Base-by-base conservation (phyloP, 106 monocot species). In the Acanthochlamys bracteata region DNA sequence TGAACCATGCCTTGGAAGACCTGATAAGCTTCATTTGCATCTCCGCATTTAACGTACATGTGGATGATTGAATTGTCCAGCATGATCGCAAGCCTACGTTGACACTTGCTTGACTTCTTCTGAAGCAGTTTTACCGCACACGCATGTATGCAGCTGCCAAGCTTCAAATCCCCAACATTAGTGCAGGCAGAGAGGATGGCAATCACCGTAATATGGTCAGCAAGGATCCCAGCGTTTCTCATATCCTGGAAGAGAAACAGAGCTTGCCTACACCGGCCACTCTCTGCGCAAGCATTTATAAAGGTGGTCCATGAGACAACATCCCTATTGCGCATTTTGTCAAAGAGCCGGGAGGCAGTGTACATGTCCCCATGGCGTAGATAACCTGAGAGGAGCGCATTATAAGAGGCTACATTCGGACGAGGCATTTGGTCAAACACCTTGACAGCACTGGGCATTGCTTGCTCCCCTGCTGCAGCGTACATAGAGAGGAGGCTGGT, bases 1-100 rank as follows among this genome's bases (percentile, higher is more conserved):
- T 15, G 24, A 4, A 26, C 74, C 77, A 82, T 82, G 41, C 11
- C 45, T 1, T 7, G 13, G 56, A 75, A 75, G 23, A 75, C 14
- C 45, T 22, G 54, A n/a, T 42, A 26, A 2, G 82, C 73, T 9
- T 73, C 74, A 1, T 77, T 57, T 11, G 73, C 12, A 11, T 24
- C 53, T 0, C 76, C 73, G 16, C 80, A 81, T 49, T 72, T 81
- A 12, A 42, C 65, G 41, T 81, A 76, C 81, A 76, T 76, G 27
- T 81, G 58, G 69, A 81, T 49, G 21, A 81, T 72, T 4, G 76
- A 58, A 46, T 81, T 81, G 27, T 72, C 63, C 67, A 76, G 53
- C 21, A 63, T 64, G 17, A 76, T 64, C 7, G 59, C 25, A 15
- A 43, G 60, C 10, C 15, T 1, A 1, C 11, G 45, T 46, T 10